Conservation (phyloP, 495 filamentous ascomycete species). For the Rhypophila decipiens region DNA sequence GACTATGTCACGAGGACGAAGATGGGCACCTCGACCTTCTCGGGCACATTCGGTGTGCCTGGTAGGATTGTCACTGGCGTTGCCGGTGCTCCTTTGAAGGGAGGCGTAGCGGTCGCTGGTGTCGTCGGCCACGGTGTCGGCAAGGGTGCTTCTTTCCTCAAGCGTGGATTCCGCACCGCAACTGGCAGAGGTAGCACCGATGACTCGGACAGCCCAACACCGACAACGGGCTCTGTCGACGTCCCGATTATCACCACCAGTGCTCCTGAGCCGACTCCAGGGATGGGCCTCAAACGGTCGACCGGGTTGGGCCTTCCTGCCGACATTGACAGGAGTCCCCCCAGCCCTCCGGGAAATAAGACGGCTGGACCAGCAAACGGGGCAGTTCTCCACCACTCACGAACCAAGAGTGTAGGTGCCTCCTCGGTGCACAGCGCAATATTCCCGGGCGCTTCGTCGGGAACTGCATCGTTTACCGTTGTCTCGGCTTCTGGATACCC, state of each 20-base stretch:
- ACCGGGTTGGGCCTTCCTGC: constrained; percentile 17
- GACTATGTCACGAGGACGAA: constrained; percentile 82
- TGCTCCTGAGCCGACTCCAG: constrained; percentile 29
- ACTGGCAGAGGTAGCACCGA: constrained; percentile 41
- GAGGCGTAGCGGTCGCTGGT: constrained; percentile 65
- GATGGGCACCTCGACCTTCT: constrained; percentile 89
- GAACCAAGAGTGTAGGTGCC: constrained; percentile 63
- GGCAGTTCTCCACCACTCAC: constrained; percentile 46
- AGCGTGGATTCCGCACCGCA: constrained; percentile 58
- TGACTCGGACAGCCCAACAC: constrained; percentile 31
- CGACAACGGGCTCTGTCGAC: constrained; percentile 25
- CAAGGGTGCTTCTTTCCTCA: constrained; percentile 83
- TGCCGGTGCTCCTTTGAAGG: constrained; percentile 84
- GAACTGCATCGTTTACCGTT: constrained; percentile 75
- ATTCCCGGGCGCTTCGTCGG: constrained; percentile 51
- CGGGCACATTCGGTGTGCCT: constrained; percentile 83
- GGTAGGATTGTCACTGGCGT: constrained; percentile 79
- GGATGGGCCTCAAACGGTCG: constrained; percentile 29
- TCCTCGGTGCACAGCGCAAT: constrained; percentile 53
- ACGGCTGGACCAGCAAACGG: constrained; percentile 23
- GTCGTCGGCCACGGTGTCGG: constrained; percentile 70
- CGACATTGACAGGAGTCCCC: constrained; percentile 19
- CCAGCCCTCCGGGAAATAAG: constrained; percentile 31
- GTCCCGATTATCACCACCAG: constrained; percentile 41
- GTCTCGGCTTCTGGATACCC: constrained; percentile 76